A percentile compares a stretch with the other conserved stretches of the same genome.
Evolutionary conservation across 2,329 filamentous ascomycete species (phyloP).

Genomic region (Nemania sp.): DNA sequence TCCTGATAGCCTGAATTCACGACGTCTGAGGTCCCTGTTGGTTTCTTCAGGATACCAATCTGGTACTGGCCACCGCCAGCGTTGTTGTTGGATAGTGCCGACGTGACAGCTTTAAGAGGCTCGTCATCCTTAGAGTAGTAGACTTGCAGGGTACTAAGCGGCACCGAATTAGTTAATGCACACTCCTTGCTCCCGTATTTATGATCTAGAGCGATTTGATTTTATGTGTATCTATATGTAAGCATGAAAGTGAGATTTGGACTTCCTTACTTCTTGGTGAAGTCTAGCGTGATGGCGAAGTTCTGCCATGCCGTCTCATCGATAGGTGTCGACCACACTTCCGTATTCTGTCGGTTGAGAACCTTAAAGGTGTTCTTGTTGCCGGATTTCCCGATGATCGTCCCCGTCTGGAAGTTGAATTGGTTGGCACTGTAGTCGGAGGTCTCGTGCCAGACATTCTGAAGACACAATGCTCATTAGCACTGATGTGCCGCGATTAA

Average conservation of each 20-base stretch:
- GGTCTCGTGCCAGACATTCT: slow-evolving; percentile 52
- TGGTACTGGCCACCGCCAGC: slow-evolving; percentile 67
- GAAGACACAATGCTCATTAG: slow-evolving; percentile 6
- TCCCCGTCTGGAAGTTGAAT: slow-evolving; percentile 53
- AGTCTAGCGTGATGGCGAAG: slow-evolving; percentile 69
- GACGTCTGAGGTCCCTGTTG: slow-evolving; percentile 63
- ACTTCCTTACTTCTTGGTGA: slow-evolving; percentile 62
- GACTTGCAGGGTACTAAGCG: slow-evolving; percentile 63
- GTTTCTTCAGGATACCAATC: slow-evolving; percentile 70
- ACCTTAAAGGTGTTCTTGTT: slow-evolving; percentile 58
- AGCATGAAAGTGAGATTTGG: not conserved
- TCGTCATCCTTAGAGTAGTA: slow-evolving; percentile 65
- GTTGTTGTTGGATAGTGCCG: slow-evolving; percentile 61
- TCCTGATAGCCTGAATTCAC: slow-evolving; percentile 63
- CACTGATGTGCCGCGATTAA: slow-evolving; percentile 38
- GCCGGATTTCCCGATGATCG: slow-evolving; percentile 52
- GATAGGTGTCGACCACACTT: slow-evolving; percentile 58
- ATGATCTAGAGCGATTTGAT: too few species aligned
- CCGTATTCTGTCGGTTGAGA: slow-evolving; percentile 54
- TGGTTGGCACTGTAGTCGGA: slow-evolving; percentile 50
- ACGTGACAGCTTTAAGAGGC: slow-evolving; percentile 61
- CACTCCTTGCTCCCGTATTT: too few species aligned
- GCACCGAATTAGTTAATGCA: not conserved
- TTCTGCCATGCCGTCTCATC: slow-evolving; percentile 67
- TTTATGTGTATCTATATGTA: not conserved